phyloP scores from a whole-genome alignment of 495 filamentous ascomycete genomes.

The Penicillium goetzii region DNA sequence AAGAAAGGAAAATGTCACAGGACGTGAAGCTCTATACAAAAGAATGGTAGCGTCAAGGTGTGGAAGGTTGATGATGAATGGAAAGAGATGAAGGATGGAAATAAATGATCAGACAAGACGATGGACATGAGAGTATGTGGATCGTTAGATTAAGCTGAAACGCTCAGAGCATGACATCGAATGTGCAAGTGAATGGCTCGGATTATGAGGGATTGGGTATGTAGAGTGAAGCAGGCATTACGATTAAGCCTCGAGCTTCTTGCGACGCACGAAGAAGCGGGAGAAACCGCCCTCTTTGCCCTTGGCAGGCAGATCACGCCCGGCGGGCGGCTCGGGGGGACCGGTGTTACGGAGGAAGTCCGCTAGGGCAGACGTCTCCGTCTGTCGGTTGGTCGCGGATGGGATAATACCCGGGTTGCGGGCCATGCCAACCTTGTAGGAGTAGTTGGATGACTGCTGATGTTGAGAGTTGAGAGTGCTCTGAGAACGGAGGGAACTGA shows the following conservation, averaged over 20 bases:
- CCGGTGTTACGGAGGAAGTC: constrained; percentile 78
- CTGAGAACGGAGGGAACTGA: constrained; percentile 40
- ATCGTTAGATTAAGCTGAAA: constrained; percentile 41
- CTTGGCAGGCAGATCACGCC: constrained; percentile 26
- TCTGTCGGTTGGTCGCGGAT: constrained; percentile 35
- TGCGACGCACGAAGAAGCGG: constrained; percentile 48
- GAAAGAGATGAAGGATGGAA: constrained; percentile 13
- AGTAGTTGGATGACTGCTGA: constrained; percentile 38
- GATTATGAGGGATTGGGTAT: constrained; percentile 6
- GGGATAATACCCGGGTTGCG: constrained; percentile 37
- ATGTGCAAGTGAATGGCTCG: constrained; percentile 17
- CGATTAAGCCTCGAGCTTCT: constrained; percentile 43
- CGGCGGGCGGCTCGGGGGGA: constrained; percentile 57
- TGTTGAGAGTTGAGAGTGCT: constrained; percentile 20
- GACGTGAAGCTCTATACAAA: constrained; percentile 22
- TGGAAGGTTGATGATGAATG: constrained; percentile 3
- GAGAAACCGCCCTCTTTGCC: constrained; percentile 39
- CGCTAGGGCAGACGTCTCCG: constrained; percentile 73
- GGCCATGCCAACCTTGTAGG: constrained; percentile 45
- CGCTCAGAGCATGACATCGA: constrained; percentile 42
- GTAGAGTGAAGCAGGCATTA: neutral
- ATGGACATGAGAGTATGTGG: constrained; percentile 33
- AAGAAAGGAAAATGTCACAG: constrained; percentile 5
- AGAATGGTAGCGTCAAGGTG: neutral
- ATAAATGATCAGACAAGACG: constrained; percentile 22